These are phyloP conservation scores for Ophiostoma triangulosporum DNA, from an alignment of 2,329 filamentous ascomycete species.

Conservation along the genomic window DNA sequence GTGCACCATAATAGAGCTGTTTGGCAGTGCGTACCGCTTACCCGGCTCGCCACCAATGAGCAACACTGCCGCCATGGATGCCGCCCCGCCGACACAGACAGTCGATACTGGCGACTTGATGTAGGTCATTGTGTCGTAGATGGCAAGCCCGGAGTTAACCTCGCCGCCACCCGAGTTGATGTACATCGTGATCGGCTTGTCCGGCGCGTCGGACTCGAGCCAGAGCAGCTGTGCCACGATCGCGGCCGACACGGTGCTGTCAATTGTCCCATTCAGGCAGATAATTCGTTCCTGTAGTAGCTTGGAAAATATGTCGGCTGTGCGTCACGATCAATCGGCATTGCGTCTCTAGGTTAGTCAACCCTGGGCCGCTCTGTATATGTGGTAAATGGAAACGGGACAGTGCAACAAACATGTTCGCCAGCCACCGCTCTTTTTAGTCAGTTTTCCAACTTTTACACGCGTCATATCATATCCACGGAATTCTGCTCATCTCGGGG, in stretches of 20 bases:
- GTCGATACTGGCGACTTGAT: constrained; percentile 87
- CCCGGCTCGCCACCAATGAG: constrained; percentile 75
- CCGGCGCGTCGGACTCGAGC: constrained; percentile 90
- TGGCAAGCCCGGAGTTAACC: constrained; percentile 75
- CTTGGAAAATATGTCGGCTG: constrained; percentile 74
- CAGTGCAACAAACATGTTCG: constrained; percentile 51
- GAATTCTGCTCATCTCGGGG: neutral
- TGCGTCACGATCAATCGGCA: neutral
- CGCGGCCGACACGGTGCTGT: constrained; percentile 81
- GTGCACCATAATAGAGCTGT: constrained; percentile 93
- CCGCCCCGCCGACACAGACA: constrained; percentile 87
- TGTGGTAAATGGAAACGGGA: neutral
- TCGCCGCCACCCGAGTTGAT: constrained; percentile 94
- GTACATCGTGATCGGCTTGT: constrained; percentile 93
- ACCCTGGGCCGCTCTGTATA: neutral
- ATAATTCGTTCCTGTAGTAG: constrained; percentile 85
- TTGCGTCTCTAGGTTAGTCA: neutral
- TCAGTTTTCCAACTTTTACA: constrained; percentile 17
- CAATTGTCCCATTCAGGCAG: constrained; percentile 81
- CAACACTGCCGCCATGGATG: constrained; percentile 85
- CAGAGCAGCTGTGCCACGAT: constrained; percentile 94
- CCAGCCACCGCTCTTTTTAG: constrained; percentile 54
- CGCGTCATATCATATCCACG: neutral
- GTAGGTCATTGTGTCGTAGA: constrained; percentile 98
- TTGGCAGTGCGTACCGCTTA: constrained; percentile 79